Evolutionary conservation across 2,329 filamentous ascomycete genomes (phyloP), one percentile per base, ranked within the genome.

Genomic region (Colletotrichum sp.): DNA sequence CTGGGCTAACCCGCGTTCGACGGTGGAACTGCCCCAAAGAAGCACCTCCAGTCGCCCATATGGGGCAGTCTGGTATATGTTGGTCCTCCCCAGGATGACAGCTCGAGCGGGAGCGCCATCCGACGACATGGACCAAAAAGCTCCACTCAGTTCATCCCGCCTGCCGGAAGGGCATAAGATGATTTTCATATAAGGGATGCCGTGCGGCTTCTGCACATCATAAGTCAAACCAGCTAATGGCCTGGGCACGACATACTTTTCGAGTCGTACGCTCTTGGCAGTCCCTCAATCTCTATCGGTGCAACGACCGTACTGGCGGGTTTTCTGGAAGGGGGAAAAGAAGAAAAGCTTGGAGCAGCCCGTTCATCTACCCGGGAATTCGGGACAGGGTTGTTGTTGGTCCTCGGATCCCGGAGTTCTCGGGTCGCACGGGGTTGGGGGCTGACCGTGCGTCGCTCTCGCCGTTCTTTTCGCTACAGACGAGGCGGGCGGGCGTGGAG

Each of bases 151-250:
- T 71, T 71, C 67, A 21, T 74, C 72, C 67, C 26, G 36, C 60
- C 26, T 59, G 32, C 15, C 36, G 15, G 21, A 39, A 0, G 10
- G 48, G 28, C 55, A 63, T 70, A 52, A 70, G 7, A 70, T 48
- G 55, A 63, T 61, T 70, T 60, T 52, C 67, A 70, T 61, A 70
- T 70, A 70, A 48, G 55, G 34, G 55, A 61, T 52, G 64, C 63
- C 13, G 32, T 30, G 61, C 72, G 52, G 60, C 60, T 71, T 63
- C 34, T 55, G 67, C 72, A 61, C 67, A 74, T 67, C 72, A 67
- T 67, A 74, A 36, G 48, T 71, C 72, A 71, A 74, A 74, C 72
- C 30, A 30, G 67, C 72, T 71, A 67, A 71, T 67, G 60, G 72
- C 39, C 72, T 74, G 67, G 72, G 67, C 72, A 63, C 36, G 21